Conservation (phyloP, 345 rosid species). For the Ricinus communis region DNA sequence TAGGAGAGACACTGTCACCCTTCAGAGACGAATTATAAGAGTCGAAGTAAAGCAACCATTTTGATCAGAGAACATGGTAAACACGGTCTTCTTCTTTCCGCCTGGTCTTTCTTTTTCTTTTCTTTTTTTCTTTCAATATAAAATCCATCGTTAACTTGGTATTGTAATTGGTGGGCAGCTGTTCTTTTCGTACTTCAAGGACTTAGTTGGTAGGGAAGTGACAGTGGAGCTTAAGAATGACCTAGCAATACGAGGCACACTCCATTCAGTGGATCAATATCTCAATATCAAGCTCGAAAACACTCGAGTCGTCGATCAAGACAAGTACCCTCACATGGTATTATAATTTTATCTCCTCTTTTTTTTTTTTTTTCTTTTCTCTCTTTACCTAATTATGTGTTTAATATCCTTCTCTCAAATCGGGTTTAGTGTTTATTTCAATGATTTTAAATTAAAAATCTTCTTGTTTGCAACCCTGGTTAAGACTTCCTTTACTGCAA, state of each 20-base stretch:
- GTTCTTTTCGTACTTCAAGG: slow-evolving; percentile 99
- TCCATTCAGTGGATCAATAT: slow-evolving; percentile 98
- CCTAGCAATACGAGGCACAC: slow-evolving; percentile 97
- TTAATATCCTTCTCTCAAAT: too few relatives aligned
- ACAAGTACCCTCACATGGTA: slow-evolving; percentile 99
- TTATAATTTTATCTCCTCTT: too few relatives aligned
- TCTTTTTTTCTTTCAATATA: background rate
- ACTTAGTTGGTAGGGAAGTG: slow-evolving; percentile 98
- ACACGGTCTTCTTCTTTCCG: background rate
- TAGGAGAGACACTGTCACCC: too few relatives aligned
- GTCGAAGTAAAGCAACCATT: background rate
- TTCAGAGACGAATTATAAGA: background rate
- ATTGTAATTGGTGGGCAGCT: slow-evolving; percentile 40
- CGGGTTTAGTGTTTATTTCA: background rate
- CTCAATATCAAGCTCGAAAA: slow-evolving; percentile 99
- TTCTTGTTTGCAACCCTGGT: background rate
- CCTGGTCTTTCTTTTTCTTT: background rate
- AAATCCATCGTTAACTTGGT: too few relatives aligned
- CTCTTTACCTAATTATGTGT: background rate
- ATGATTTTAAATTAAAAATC: too few relatives aligned
- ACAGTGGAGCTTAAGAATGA: slow-evolving; percentile 99
- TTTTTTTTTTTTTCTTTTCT: background rate
- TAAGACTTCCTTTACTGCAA: too few relatives aligned
- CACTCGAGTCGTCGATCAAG: slow-evolving; percentile 98
- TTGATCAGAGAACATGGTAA: slow-evolving; percentile 7